Percentiles rank a stretch among this genome's conserved stretches.
These are phyloP conservation scores for Leccinum rimulosum DNA, from an alignment of 768 basidiomycete species.

Conservation along the genomic window DNA sequence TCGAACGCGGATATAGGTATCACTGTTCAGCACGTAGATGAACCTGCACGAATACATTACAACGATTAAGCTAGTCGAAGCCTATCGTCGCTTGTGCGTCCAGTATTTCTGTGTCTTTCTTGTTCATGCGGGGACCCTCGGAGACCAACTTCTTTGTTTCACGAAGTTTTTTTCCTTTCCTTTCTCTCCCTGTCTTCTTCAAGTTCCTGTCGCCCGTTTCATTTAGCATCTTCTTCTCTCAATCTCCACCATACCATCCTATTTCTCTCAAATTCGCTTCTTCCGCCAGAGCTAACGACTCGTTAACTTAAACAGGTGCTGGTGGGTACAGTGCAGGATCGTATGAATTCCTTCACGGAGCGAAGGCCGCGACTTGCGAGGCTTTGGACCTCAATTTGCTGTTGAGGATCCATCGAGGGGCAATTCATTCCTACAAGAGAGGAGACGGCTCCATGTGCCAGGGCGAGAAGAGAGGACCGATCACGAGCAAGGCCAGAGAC, in stretches of 20 bases:
- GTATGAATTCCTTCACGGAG: slow-evolving; percentile 20
- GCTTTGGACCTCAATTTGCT: neutral
- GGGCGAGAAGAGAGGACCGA: neutral
- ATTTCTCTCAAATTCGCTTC: neutral
- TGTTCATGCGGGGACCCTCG: neutral
- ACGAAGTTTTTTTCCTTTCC: neutral
- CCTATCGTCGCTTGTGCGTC: slow-evolving; percentile 28
- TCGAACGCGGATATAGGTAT: slow-evolving; percentile 13
- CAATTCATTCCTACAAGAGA: slow-evolving; percentile 1
- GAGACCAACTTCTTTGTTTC: neutral
- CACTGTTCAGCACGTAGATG: slow-evolving; percentile 15
- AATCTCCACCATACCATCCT: neutral
- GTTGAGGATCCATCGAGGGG: neutral
- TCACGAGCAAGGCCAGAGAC: neutral
- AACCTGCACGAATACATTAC: slow-evolving; percentile 13
- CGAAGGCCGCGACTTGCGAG: slow-evolving; percentile 7
- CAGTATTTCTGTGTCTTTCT: neutral
- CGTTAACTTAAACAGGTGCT: slow-evolving; percentile 12
- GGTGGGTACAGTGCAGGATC: slow-evolving; percentile 21
- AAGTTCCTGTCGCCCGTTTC: neutral
- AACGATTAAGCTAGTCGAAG: slow-evolving; percentile 14
- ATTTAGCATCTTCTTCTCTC: neutral
- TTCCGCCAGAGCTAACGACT: neutral
- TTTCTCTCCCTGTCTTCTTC: too few species aligned
- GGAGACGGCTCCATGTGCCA: neutral